Base-by-base conservation (phyloP, 257 asterid genomes). In the Cinchona pubescens region DNA sequence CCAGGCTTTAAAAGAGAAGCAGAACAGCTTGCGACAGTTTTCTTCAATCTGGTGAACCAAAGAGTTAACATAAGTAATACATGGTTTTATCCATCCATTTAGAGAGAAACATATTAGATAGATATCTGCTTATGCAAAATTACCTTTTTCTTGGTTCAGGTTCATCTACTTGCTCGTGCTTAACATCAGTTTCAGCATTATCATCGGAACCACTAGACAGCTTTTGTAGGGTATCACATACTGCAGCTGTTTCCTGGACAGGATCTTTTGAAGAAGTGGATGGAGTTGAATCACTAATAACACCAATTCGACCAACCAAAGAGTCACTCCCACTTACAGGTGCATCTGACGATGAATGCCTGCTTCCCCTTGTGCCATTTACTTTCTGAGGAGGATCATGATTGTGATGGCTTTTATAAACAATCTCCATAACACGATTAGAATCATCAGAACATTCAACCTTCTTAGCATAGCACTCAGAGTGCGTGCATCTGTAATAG, bases 401-500 rank as follows among this genome's bases (percentile, higher is more conserved):
- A 84, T 84, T 94, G 87, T 94, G 98, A 75, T 78, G 84, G 79
- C 90, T 86, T 86, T 88, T 86, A 75, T 94, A 94, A 73, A 92
- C 90, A 75, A 86, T 92, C 79, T 90, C 97, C 75, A 87, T 73
- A 42, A 85, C 87, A 79, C 73, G 85, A 79, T 81, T 84, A 80
- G 87, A 83, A 69, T 68, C 83, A 77, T 87, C 91, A 75, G 87
- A 89, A 79, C 94, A 91, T 82, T 91, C 97, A n/a, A 90, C 89
- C 87, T 91, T 93, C 88, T 91, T 90, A 75, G 98, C 96, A 64
- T 30, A 79, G 74, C 96, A 93, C 72, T 93, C 90, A 1, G 91
- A 86, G 80, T 85, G 81, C 60, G 96, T 90, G 90, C 98, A 93
- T 87, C 96, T 84, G 87, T 93, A 91, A 80, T 91, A 93, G 87